These are phyloP conservation scores for Yamadazyma sp. DNA, from an alignment of 1,139 yeast genomes.

Conservation along the genomic window DNA sequence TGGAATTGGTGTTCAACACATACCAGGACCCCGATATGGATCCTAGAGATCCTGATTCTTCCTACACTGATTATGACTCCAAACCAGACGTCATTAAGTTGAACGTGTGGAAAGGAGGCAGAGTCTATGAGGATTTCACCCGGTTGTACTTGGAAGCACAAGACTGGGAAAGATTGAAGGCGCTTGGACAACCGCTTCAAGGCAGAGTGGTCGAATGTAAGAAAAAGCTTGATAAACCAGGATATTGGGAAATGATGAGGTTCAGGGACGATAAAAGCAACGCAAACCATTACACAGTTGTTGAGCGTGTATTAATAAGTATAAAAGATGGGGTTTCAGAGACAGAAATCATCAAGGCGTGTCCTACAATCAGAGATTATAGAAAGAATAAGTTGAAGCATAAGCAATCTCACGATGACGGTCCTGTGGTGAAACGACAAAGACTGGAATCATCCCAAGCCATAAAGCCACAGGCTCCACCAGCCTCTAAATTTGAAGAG, in stretches of 20 bases:
- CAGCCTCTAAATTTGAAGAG: constrained; percentile 16
- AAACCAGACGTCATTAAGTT: constrained; percentile 66
- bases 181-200: constrained; percentile 74
- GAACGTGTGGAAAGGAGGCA: constrained; percentile 79
- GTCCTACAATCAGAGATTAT: constrained; percentile 23
- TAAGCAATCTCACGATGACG: constrained; percentile 8
- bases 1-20: constrained; percentile 64
- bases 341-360: constrained; percentile 61
- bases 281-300: constrained; percentile 82
- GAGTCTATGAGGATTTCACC: constrained; percentile 65
- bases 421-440: constrained; percentile 11
- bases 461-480: not conserved
- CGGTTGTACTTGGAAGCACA: constrained; percentile 61
- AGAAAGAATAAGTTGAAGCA: constrained; percentile 10
- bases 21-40: constrained; percentile 71
- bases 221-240: constrained; percentile 49
- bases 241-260: constrained; percentile 80
- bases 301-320: constrained; percentile 76
- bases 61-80: constrained; percentile 78
- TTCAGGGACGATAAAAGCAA: constrained; percentile 90
- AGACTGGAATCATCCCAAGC: constrained; percentile 2
- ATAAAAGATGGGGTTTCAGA: constrained; percentile 84
- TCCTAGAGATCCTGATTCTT: constrained; percentile 69
- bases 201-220: constrained; percentile 90
- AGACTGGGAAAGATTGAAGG: constrained; percentile 81